Percentiles rank a stretch among this genome's conserved stretches.
These are phyloP conservation scores for Agaricus blazei DNA, from an alignment of 768 basidiomycete genomes.

Conservation along the genomic window DNA sequence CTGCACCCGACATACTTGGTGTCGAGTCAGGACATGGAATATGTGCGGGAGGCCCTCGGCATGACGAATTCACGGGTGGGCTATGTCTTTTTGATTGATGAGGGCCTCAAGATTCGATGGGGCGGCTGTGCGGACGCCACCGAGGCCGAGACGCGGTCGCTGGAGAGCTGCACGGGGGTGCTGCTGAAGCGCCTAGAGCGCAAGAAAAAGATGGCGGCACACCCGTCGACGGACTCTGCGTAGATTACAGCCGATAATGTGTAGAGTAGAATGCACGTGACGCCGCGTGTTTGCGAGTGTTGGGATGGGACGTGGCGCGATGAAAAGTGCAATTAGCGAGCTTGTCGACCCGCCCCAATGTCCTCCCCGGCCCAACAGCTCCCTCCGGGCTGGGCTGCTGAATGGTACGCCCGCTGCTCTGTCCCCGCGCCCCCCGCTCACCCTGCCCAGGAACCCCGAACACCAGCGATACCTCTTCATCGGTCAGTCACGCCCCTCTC, in stretches of 20 bases:
- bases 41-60: slow-evolving; percentile 77
- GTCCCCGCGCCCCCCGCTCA: slow-evolving; percentile 13
- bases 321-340: slow-evolving; percentile 9
- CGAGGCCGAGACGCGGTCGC: slow-evolving; percentile 59
- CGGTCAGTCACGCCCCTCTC: slow-evolving; percentile 47
- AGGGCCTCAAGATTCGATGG: slow-evolving; percentile 84
- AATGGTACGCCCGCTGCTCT: slow-evolving; percentile 60
- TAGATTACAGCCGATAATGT: not conserved
- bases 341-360: slow-evolving; percentile 27
- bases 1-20: slow-evolving; percentile 73
- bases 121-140: slow-evolving; percentile 86
- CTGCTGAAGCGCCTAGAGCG: slow-evolving; percentile 53
- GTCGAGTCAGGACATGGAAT: slow-evolving; percentile 82
- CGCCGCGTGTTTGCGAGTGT: slow-evolving; percentile 23
- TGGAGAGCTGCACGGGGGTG: slow-evolving; percentile 67
- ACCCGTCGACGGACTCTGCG: not conserved
- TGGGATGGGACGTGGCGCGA: slow-evolving; percentile 26
- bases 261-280: slow-evolving; percentile 11
- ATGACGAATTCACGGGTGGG: slow-evolving; percentile 89
- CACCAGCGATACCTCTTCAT: slow-evolving; percentile 86
- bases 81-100: slow-evolving; percentile 88
- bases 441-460: slow-evolving; percentile 60
- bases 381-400: slow-evolving; percentile 89
- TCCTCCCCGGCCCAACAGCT: slow-evolving; percentile 59
- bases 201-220: not conserved